Percentiles rank a stretch among this genome's conserved stretches.
These are phyloP conservation scores for Myxozyma neotropica DNA, from an alignment of 805 yeast species.

Conservation along the genomic window DNA sequence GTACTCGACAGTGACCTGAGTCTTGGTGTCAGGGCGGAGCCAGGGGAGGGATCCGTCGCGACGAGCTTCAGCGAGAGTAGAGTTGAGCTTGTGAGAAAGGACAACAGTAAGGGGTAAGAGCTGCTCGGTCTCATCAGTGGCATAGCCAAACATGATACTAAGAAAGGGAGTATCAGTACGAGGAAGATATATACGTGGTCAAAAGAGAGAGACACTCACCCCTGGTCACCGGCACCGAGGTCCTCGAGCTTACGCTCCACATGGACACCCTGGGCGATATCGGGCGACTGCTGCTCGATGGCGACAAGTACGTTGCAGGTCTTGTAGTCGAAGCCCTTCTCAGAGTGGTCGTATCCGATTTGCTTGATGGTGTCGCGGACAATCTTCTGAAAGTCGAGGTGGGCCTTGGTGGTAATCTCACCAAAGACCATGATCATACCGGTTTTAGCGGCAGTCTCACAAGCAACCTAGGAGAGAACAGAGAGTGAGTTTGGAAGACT, in stretches of 20 bases:
- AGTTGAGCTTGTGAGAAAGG: conserved; percentile 93
- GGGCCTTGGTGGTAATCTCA: conserved; percentile 97
- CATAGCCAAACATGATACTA: conserved; percentile 99
- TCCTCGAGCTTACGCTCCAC: conserved; percentile 93
- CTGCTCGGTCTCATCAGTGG: conserved; percentile 98
- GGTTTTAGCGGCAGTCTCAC: conserved; percentile 99
- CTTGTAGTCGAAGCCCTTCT: conserved; percentile 97
- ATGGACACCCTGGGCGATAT: conserved; percentile 99
- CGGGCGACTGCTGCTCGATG: conserved; percentile 98
- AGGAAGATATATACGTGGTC: not conserved
- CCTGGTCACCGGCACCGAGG: conserved; percentile 99
- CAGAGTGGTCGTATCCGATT: conserved; percentile 95
- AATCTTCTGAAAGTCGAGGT: conserved; percentile 93
- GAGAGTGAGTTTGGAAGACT: not conserved
- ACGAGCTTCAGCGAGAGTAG: conserved; percentile 96
- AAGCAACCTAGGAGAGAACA: conserved; percentile 77
- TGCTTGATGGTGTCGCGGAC: conserved; percentile 98
- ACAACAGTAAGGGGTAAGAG: conserved; percentile 92
- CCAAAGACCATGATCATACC: conserved; percentile 99
- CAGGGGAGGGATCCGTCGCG: conserved; percentile 92
- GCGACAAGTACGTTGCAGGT: conserved; percentile 99
- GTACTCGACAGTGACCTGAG: conserved; percentile 98
- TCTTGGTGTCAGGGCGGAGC: conserved; percentile 99
- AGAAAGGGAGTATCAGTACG: not conserved
- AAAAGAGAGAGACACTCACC: conserved; percentile 7